Evolutionary conservation across 305 asterid species (phyloP).

Genomic region (Caryopteris hybrid): DNA sequence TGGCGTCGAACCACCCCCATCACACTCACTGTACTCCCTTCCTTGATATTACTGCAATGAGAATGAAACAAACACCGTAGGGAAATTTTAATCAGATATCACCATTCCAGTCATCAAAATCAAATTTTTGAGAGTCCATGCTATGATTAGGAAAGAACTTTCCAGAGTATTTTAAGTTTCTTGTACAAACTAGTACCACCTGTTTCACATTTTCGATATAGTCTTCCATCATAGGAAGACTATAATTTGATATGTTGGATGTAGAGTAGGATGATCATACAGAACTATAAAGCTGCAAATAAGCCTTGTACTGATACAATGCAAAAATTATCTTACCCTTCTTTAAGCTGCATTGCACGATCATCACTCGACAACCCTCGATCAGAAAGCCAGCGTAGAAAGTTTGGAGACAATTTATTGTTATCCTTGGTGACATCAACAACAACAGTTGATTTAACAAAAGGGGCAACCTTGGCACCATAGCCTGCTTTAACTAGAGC

Average conservation of each 20-base stretch:
- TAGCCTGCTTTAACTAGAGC: slow-evolving; percentile 96
- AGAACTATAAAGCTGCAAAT: slow-evolving; percentile 1
- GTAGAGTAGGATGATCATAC: not conserved
- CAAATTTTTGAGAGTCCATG: too few relatives aligned
- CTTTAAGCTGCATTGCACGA: slow-evolving; percentile 73
- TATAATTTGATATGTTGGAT: not conserved
- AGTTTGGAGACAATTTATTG: slow-evolving; percentile 58
- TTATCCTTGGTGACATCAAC: slow-evolving; percentile 62
- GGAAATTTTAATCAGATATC: too few relatives aligned
- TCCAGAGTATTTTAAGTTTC: too few relatives aligned
- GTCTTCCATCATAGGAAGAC: not conserved
- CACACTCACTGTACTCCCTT: slow-evolving; percentile 83
- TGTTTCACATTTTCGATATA: not conserved
- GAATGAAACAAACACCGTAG: not conserved
- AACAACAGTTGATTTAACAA: slow-evolving; percentile 63
- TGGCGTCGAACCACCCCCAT: slow-evolving; percentile 83
- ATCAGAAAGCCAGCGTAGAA: slow-evolving; percentile 74
- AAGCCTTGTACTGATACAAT: not conserved
- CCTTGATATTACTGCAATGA: slow-evolving; percentile 68
- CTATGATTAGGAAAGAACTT: too few relatives aligned
- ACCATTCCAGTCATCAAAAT: too few relatives aligned
- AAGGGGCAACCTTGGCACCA: slow-evolving; percentile 91
- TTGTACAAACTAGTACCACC: too few relatives aligned
- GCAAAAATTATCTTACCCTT: slow-evolving; percentile 54
- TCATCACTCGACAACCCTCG: slow-evolving; percentile 76